These are phyloP conservation scores for Alternaria arborescens DNA, from an alignment of 2,329 filamentous ascomycete genomes.

Conservation along the genomic window DNA sequence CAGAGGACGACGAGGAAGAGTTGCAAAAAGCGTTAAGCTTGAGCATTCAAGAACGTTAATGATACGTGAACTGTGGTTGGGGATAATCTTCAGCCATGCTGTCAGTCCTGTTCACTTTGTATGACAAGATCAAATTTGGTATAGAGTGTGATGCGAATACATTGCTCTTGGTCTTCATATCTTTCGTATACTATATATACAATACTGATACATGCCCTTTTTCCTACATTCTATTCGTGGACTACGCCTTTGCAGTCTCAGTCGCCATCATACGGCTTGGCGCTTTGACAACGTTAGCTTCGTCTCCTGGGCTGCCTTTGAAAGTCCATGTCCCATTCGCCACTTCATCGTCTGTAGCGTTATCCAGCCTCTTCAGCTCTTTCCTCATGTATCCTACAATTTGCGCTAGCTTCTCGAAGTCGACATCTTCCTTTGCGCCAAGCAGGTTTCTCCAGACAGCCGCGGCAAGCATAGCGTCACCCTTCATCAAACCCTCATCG, in stretches of 20 bases:
- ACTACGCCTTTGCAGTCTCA: slow-evolving; percentile 22
- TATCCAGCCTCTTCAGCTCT: slow-evolving; percentile 63
- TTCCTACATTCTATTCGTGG: neutral
- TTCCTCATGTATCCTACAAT: slow-evolving; percentile 71
- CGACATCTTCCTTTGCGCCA: slow-evolving; percentile 72
- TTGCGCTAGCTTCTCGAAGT: slow-evolving; percentile 67
- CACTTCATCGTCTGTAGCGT: slow-evolving; percentile 62
- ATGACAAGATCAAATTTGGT: neutral
- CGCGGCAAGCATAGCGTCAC: slow-evolving; percentile 78
- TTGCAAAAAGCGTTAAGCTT: neutral
- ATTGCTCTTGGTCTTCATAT: neutral
- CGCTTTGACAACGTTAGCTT: slow-evolving; percentile 36
- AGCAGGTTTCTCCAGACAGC: slow-evolving; percentile 95
- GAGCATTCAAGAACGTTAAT: neutral
- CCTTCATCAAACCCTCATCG: slow-evolving; percentile 80
- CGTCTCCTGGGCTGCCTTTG: slow-evolving; percentile 54
- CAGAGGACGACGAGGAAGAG: neutral
- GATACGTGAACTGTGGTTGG: neutral
- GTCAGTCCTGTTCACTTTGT: neutral
- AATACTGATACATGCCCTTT: slow-evolving; percentile 8
- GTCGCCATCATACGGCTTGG: slow-evolving; percentile 35
- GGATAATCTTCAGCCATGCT: neutral
- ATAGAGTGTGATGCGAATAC: neutral
- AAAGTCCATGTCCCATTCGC: slow-evolving; percentile 61
- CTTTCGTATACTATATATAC: slow-evolving; percentile 4